Percentiles rank a stretch among this genome's conserved stretches.
phyloP scores from a whole-genome alignment of 805 yeast genomes.

The Priceomyces carsonii region DNA sequence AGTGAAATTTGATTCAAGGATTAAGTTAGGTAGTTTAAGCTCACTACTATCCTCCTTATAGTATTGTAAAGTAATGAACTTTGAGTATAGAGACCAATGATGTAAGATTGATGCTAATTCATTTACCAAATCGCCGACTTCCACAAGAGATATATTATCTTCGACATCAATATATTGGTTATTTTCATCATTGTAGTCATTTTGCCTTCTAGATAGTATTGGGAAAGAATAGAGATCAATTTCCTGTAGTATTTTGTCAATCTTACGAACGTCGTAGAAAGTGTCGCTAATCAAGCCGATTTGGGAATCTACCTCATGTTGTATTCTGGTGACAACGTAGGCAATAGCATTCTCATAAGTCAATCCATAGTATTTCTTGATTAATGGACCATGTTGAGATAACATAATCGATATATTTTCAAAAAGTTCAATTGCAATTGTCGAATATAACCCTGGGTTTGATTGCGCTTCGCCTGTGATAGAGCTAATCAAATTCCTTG shows the following conservation, averaged over 20 bases:
- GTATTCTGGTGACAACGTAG: conserved; percentile 70
- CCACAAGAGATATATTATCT: conserved; percentile 52
- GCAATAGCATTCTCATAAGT: conserved; percentile 60
- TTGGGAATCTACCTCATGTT: conserved; percentile 90
- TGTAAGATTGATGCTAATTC: conserved; percentile 79
- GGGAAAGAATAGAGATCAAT: conserved; percentile 50
- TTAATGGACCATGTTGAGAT: conserved; percentile 81
- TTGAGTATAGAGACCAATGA: conserved; percentile 81
- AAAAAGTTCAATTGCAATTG: conserved; percentile 65
- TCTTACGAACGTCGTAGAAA: conserved; percentile 69
- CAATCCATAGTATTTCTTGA: conserved; percentile 59
- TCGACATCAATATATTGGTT: conserved; percentile 31
- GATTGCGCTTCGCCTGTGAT: conserved; percentile 19
- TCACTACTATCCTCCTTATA: conserved; percentile 37
- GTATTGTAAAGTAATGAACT: conserved; percentile 72
- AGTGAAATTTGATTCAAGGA: conserved; percentile 54
- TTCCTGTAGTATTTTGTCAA: conserved; percentile 57
- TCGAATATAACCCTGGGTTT: conserved; percentile 56
- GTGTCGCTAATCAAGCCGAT: conserved; percentile 86
- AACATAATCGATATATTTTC: conserved; percentile 84
- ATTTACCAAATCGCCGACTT: conserved; percentile 62
- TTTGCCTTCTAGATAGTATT: conserved; percentile 16
- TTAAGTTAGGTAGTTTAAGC: conserved; percentile 50
- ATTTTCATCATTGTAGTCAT: conserved; percentile 13
- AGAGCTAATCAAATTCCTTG: conserved; percentile 61